A percentile compares a stretch with the other conserved stretches of the same genome.
Conservation (phyloP, 2,329 filamentous ascomycete genomes). For the Gaeumannomyces tritici region DNA sequence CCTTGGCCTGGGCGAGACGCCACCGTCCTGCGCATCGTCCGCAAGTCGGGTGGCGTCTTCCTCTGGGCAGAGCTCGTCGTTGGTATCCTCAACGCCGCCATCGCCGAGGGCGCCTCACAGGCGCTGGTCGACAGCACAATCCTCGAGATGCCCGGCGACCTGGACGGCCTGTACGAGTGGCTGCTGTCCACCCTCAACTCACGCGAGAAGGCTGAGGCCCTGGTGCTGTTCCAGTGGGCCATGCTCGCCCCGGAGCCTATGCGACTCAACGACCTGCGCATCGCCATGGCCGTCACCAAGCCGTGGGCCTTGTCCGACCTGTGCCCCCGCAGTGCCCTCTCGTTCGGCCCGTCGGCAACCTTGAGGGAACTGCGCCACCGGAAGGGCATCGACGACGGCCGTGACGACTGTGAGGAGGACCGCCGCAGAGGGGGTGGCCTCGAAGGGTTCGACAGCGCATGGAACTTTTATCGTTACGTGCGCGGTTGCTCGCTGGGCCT, state of each 20-base stretch:
- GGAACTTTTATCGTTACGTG: conserved; percentile 20
- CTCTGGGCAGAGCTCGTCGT: conserved; percentile 25
- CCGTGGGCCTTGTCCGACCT: conserved; percentile 7
- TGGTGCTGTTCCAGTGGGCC: conserved; percentile 23
- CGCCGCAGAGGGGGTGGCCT: not conserved
- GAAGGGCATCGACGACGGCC: conserved; percentile 1
- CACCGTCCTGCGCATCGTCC: conserved; percentile 16
- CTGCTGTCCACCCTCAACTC: conserved; percentile 20
- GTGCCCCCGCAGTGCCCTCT: conserved; percentile 13
- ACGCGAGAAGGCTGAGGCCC: conserved; percentile 17
- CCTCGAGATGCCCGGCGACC: conserved; percentile 19
- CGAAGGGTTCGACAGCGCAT: conserved; percentile 17
- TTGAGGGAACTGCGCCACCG: conserved; percentile 15
- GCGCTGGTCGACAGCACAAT: conserved; percentile 22
- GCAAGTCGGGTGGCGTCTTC: conserved; percentile 20
- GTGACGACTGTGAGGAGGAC: not conserved
- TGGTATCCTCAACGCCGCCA: conserved; percentile 24
- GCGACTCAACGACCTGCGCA: conserved; percentile 20
- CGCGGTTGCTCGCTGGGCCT: conserved; percentile 21
- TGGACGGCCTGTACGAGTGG: conserved; percentile 24
- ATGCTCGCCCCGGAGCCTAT: conserved; percentile 21
- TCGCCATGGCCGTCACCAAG: conserved; percentile 19
- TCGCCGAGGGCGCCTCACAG: conserved; percentile 20
- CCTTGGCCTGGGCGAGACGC: conserved; percentile 20
- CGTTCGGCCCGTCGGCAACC: conserved; percentile 15